Conservation (phyloP, 2,329 filamentous ascomycete genomes). For the Stagonosporopsis chrysanthemi region DNA sequence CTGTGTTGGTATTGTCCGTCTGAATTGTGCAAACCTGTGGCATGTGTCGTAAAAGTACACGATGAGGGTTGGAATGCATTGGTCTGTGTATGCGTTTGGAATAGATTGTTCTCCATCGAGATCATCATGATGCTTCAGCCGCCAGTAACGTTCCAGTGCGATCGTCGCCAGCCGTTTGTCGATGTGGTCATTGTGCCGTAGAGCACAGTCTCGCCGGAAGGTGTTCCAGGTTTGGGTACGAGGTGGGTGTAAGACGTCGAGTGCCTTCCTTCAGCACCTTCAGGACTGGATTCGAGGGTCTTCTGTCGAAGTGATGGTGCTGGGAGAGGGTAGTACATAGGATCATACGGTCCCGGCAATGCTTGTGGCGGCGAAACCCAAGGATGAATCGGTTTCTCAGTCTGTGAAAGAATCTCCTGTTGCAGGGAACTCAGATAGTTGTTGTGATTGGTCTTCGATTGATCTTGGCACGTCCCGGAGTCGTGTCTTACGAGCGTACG, state of each 20-base stretch:
- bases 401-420: constrained; percentile 22
- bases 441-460: constrained; percentile 24
- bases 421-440: constrained; percentile 18
- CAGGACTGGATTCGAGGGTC: constrained; percentile 20
- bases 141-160: constrained; percentile 45
- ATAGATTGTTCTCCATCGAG: neutral
- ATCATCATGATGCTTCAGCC: constrained; percentile 26
- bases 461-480: constrained; percentile 8
- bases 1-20: constrained; percentile 2
- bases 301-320: constrained; percentile 36
- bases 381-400: constrained; percentile 38
- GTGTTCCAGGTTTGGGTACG: constrained; percentile 34
- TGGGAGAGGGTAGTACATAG: constrained; percentile 45
- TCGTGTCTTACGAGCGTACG: constrained; percentile 10
- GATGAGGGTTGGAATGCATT: neutral
- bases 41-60: neutral
- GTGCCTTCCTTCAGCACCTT: constrained; percentile 12
- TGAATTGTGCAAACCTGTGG: neutral
- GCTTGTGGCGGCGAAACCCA: constrained; percentile 43
- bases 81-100: neutral
- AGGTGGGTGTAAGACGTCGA: constrained; percentile 37
- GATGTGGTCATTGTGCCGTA: constrained; percentile 40
- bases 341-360: constrained; percentile 47
- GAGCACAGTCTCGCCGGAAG: constrained; percentile 22
- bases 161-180: constrained; percentile 44